A percentile compares a stretch with the other conserved stretches of the same genome.
Evolutionary conservation across 257 asterid genomes (phyloP).

Genomic region (Fraxinus quadrangulata): DNA sequence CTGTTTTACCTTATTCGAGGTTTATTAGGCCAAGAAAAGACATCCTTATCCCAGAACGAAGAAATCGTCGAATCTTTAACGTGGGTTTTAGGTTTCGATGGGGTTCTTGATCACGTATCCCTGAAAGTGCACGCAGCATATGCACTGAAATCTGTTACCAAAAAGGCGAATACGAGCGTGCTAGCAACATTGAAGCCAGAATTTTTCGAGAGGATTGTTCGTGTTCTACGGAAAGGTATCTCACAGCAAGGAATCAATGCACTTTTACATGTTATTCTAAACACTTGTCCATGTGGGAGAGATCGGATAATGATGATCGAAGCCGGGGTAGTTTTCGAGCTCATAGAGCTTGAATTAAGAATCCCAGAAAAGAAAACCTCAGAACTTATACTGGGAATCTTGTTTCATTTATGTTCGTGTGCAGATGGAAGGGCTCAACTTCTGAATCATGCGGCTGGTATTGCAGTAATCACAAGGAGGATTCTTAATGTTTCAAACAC

Average conservation of each 20-base stretch:
- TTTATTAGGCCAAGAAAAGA: neutral
- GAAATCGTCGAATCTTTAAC: slow-evolving; percentile 37
- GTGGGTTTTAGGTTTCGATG: slow-evolving; percentile 37
- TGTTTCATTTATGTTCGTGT: slow-evolving; percentile 46
- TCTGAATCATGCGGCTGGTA: slow-evolving; percentile 54
- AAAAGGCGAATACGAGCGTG: slow-evolving; percentile 14
- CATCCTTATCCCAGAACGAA: slow-evolving; percentile 2
- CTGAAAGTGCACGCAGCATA: slow-evolving; percentile 38
- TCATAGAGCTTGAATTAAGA: slow-evolving; percentile 49
- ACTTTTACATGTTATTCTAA: slow-evolving; percentile 37
- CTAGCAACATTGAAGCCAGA: slow-evolving; percentile 41
- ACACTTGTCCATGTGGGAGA: slow-evolving; percentile 45
- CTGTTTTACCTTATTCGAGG: slow-evolving; percentile 30
- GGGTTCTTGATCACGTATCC: neutral
- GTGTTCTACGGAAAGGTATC: slow-evolving; percentile 17
- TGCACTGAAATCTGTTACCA: slow-evolving; percentile 28
- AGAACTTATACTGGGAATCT: slow-evolving; percentile 44
- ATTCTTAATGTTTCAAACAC: slow-evolving; percentile 45
- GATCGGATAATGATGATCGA: slow-evolving; percentile 49
- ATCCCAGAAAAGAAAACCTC: slow-evolving; percentile 38
- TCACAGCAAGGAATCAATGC: slow-evolving; percentile 30
- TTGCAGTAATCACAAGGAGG: slow-evolving; percentile 50
- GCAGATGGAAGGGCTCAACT: slow-evolving; percentile 74
- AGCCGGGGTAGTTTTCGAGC: slow-evolving; percentile 36
- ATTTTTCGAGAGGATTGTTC: slow-evolving; percentile 27